Base-by-base conservation (phyloP, 495 filamentous ascomycete genomes). In the Letharia lupina region DNA sequence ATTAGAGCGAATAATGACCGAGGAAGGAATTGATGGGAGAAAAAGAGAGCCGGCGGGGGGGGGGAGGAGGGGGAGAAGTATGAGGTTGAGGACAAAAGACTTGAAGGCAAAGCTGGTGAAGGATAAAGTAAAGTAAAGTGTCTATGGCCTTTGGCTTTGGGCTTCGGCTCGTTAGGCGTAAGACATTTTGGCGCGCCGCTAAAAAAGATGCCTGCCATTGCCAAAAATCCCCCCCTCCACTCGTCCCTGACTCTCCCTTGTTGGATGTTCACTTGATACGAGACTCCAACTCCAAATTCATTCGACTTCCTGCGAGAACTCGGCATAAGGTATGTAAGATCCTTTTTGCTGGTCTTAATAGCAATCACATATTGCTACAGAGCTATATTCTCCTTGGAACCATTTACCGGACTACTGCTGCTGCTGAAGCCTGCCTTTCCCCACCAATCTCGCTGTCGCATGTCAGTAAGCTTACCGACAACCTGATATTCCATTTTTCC, bases 81-180 rank as follows among this genome's bases (percentile, higher is more conserved):
- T 63, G 37, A 52, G 41, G 28, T 18, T 23, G 37, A 40, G 41
- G 13, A 23, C 23, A 33, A 33, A 50, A 48, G 16, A 18, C 8
- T 28, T 40, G 40, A 23, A 45, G 52, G 45, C 54, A 54, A 65
- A 57, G 63, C 54, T 54, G 20, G 37, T 40, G 40, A 47, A 16
- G 10, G 16, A 28, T 28, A 28, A 28, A 28, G 23, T 28, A 28
- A 28, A 15, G 28, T 1, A 35, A 35, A 5, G 7, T 56, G 35
- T 35, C 31, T 56, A 56, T 56, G 52, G 52, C 23, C 23, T 28
- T 28, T 28, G 23, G 23, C 23, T 28, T 28, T 28, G 23, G 23
- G 23, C 52, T 56, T 56, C 52, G 52, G 52, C 52, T 56, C 52
- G 52, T 56, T 56, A 56, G 52, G 52, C 52, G 52, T 56, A 56